Evolutionary conservation across 2,329 filamentous ascomycete genomes (phyloP), one percentile per base, ranked within the genome.

Genomic region (Cercospora sesami): DNA sequence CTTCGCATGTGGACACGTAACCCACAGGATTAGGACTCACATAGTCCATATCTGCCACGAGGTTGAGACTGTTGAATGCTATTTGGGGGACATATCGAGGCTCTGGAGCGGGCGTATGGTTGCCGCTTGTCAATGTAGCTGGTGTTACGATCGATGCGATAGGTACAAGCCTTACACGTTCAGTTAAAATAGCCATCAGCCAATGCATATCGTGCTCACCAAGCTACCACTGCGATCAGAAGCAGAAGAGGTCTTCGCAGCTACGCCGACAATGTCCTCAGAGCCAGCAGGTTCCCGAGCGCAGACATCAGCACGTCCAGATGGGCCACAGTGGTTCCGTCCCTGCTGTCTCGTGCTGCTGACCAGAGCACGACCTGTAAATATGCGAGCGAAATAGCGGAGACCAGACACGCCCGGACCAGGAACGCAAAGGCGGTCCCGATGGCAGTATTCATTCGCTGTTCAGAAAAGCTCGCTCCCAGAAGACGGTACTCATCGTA

Each of bases 371-470:
- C 36, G 4, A 39, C 23, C 21, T 62, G 60, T 10, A 51, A 31
- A 23, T 48, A 62, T 7, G 60, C 60, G 12, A 48, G 42, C 18
- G 39, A 62, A 0, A 62, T 26, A 5, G 12, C 36, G 4, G 51
- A 62, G 16, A 48, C n/a, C 14, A 58, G 18, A 9, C 55, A 60
- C 10, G 63, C 63, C 21, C 55, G 26, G 14, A 65, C 63, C 12
- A 65, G 55, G 26, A 65, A 60, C 1, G 63, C 63, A 28, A 65
- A 65, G 10, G 63, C 63, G 12, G 63, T 65, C 8, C 63, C 55
- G 5, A 65, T 48, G 26, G 63, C 63, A n/a, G 63, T 65, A 26
- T 65, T 65, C 33, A 26, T 39, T 28, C 60, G 55, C 12, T 65
- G 53, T n/a, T 59, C 36, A 3, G 63, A 42, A 1, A 60, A 3